Conservation (phyloP, 2,329 filamentous ascomycete genomes). For the Cladophialophora carrionii region DNA sequence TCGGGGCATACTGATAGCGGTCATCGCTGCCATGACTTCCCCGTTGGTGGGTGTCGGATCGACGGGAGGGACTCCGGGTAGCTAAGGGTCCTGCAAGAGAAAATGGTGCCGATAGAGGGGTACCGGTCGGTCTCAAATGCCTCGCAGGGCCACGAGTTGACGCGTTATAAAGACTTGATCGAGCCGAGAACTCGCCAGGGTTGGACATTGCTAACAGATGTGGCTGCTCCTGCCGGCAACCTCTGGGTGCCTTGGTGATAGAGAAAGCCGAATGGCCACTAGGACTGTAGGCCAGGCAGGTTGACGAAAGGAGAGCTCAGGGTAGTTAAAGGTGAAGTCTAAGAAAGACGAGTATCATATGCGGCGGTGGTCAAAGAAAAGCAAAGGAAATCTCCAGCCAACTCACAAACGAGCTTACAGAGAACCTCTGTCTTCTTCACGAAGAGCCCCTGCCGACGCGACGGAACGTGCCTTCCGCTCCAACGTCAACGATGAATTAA, state of each 20-base stretch:
- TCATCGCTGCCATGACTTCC: background rate
- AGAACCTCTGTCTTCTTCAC: background rate
- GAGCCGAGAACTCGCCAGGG: constrained; percentile 1
- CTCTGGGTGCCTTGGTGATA: background rate
- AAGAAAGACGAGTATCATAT: background rate
- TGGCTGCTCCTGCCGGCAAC: background rate
- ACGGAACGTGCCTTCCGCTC: background rate
- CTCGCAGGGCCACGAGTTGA: background rate
- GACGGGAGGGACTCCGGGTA: background rate
- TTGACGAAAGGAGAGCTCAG: background rate
- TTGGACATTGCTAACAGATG: background rate
- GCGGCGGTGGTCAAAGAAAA: background rate
- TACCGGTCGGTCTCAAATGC: background rate
- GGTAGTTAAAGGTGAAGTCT: background rate
- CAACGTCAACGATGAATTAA: background rate
- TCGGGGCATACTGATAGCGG: background rate
- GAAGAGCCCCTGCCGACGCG: background rate
- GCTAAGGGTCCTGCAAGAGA: background rate
- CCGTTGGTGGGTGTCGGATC: background rate
- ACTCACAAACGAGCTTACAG: background rate
- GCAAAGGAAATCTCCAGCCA: background rate
- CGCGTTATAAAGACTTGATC: background rate
- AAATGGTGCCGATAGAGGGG: background rate
- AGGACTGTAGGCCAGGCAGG: background rate
- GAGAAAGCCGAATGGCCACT: background rate